Conservation (phyloP, 371 early-diverging fungal genomes). For the Mitosporidium daphniae region DNA sequence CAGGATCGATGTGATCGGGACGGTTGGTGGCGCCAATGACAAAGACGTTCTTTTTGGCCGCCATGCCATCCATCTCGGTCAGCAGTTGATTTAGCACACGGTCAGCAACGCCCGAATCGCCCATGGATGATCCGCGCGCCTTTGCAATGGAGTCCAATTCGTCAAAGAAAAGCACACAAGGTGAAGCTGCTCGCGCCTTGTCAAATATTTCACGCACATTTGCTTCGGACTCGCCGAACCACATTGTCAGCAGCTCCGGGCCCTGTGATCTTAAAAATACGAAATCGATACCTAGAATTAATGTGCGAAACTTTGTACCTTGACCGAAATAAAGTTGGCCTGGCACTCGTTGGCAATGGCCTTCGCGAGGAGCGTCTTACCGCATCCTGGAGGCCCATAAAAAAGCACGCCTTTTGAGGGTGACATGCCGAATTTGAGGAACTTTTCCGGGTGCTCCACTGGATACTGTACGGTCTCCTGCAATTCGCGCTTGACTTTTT, state of each 20-base stretch:
- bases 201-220: constrained; percentile 98
- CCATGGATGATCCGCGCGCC: constrained; percentile 43
- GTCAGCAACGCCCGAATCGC: constrained; percentile 80
- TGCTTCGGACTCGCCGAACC: constrained; percentile 99
- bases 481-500: constrained; percentile 87
- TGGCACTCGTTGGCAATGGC: constrained; percentile 99
- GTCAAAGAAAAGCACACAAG: constrained; percentile 99
- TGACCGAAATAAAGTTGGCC: constrained; percentile 98
- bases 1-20: constrained; percentile 26
- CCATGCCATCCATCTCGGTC: constrained; percentile 99
- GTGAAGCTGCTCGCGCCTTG: constrained; percentile 93
- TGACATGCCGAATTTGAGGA: constrained; percentile 96
- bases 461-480: constrained; percentile 99
- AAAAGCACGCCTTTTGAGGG: constrained; percentile 97
- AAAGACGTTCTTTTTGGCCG: constrained; percentile 84
- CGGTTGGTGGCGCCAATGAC: constrained; percentile 98
- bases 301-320: constrained; percentile 11
- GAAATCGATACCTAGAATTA: not conserved
- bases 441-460: constrained; percentile 96
- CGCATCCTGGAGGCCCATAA: constrained; percentile 99
- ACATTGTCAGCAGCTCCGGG: constrained; percentile 97
- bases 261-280: constrained; percentile 15
- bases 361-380: constrained; percentile 98
- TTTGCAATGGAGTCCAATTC: constrained; percentile 98
- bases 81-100: constrained; percentile 96